Percentiles rank a stretch among this genome's conserved stretches.
Evolutionary conservation across 2,329 filamentous ascomycete species (phyloP).

Genomic region (Pyrenophora teres): DNA sequence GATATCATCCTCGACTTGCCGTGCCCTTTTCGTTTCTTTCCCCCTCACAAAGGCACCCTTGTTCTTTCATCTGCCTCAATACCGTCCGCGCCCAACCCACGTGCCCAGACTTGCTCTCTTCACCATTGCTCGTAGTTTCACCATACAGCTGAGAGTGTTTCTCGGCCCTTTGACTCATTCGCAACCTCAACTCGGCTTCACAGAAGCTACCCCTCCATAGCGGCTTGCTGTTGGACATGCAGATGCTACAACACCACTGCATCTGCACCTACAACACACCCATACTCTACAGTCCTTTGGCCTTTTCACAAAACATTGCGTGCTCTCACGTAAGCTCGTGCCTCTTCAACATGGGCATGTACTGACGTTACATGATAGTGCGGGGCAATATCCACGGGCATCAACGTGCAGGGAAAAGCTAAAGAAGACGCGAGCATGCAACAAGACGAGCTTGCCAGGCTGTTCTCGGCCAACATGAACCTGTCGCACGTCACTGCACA

Average conservation of each 20-base stretch:
- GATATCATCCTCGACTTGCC: background rate
- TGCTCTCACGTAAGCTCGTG: conserved; percentile 53
- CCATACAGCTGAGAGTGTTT: conserved; percentile 16
- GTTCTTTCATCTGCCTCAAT: conserved; percentile 17
- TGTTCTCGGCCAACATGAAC: conserved; percentile 78
- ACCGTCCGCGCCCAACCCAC: conserved; percentile 33
- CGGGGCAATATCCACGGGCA: conserved; percentile 48
- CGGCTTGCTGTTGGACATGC: conserved; percentile 36
- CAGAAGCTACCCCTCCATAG: conserved; percentile 7
- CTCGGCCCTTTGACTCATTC: conserved; percentile 30
- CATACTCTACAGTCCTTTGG: conserved; percentile 48
- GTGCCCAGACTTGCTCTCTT: conserved; percentile 16
- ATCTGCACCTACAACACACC: conserved; percentile 47
- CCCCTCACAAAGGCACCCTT: conserved; percentile 27
- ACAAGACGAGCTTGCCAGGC: conserved; percentile 79
- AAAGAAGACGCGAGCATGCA: conserved; percentile 56
- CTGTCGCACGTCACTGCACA: conserved; percentile 53
- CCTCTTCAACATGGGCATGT: conserved; percentile 11
- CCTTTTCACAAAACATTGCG: conserved; percentile 52
- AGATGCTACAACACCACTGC: conserved; percentile 47
- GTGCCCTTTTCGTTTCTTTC: conserved; percentile 9
- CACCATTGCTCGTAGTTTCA: conserved; percentile 18
- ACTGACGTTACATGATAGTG: conserved; percentile 52
- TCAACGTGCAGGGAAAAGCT: conserved; percentile 48
- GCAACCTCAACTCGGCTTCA: background rate